Evolutionary conservation across 306 rosid species (phyloP).

Genomic region (Astragalus glycyphyllos): DNA sequence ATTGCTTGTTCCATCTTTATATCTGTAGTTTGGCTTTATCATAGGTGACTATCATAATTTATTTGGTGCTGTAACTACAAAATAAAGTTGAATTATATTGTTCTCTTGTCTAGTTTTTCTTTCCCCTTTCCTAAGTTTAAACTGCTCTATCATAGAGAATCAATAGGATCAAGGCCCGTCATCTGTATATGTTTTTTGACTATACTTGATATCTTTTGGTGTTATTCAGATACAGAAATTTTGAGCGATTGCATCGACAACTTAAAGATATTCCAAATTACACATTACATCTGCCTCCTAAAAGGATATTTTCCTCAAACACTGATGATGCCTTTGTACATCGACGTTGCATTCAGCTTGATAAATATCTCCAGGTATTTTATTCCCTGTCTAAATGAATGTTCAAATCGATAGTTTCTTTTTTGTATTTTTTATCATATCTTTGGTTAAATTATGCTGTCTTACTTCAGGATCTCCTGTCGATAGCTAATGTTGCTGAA

Average conservation of each 20-base stretch:
- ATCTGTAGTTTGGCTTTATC: slow-evolving; percentile 12
- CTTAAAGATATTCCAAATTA: slow-evolving; percentile 97
- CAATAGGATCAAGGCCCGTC: slow-evolving; percentile 35
- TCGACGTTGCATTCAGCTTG: slow-evolving; percentile 96
- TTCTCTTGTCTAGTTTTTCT: slow-evolving; percentile 19
- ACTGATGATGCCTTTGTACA: slow-evolving; percentile 99
- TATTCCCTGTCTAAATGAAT: slow-evolving; percentile 32
- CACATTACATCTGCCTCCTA: slow-evolving; percentile 88
- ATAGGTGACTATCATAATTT: neutral
- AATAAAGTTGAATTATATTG: slow-evolving; percentile 24
- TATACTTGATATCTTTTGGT: slow-evolving; percentile 24
- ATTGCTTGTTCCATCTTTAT: slow-evolving; percentile 29
- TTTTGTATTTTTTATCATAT: slow-evolving; percentile 5
- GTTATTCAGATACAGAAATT: slow-evolving; percentile 82
- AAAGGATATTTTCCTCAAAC: slow-evolving; percentile 97
- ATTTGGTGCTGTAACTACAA: slow-evolving; percentile 14
- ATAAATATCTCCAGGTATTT: slow-evolving; percentile 87
- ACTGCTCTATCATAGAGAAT: slow-evolving; percentile 27
- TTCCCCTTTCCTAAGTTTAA: slow-evolving; percentile 34
- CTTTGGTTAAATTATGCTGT: slow-evolving; percentile 38
- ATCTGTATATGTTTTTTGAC: slow-evolving; percentile 36
- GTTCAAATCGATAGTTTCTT: neutral
- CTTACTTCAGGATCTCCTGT: slow-evolving; percentile 78
- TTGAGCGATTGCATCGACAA: slow-evolving; percentile 89
- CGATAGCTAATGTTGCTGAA: slow-evolving; percentile 93